Conservation (phyloP, 2,329 filamentous ascomycete genomes). For the Cercospora zeae-maydis region DNA sequence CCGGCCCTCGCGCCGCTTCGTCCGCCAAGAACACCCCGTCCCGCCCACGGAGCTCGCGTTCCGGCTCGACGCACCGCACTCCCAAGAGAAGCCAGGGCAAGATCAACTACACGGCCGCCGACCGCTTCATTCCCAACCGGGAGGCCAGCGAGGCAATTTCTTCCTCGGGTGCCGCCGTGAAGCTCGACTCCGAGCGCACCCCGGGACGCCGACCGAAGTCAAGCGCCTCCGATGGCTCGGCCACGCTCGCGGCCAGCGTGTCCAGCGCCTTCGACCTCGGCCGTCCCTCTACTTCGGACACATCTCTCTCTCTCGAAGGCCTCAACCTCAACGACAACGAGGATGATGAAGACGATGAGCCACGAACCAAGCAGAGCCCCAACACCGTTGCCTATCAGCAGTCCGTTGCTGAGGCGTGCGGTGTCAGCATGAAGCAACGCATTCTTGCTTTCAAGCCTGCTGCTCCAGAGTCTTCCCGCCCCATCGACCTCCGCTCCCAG, state of each 20-base stretch:
- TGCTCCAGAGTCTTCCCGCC: constrained; percentile 95
- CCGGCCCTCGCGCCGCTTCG: constrained; percentile 53
- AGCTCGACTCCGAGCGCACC: constrained; percentile 74
- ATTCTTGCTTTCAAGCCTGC: constrained; percentile 98
- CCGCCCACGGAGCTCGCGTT: constrained; percentile 42
- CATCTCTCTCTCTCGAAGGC: constrained; percentile 69
- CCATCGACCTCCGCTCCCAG: constrained; percentile 92
- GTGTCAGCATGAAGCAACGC: constrained; percentile 86
- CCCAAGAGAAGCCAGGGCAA: constrained; percentile 63
- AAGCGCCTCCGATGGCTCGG: constrained; percentile 66
- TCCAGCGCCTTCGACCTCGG: constrained; percentile 63
- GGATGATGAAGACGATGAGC: constrained; percentile 59
- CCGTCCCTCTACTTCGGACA: constrained; percentile 59
- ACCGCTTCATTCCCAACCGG: constrained; percentile 95
- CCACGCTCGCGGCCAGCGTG: constrained; percentile 67
- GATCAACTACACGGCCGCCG: constrained; percentile 55
- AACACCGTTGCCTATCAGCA: constrained; percentile 90
- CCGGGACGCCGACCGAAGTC: constrained; percentile 61
- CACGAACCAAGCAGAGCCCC: constrained; percentile 71
- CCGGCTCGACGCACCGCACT: constrained; percentile 36
- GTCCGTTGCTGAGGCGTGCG: constrained; percentile 83
- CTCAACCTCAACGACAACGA: constrained; percentile 75
- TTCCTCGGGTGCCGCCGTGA: constrained; percentile 66
- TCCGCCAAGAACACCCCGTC: constrained; percentile 46
- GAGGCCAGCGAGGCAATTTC: constrained; percentile 82